These are phyloP conservation scores for Emergomyces orientalis DNA, from an alignment of 2,329 filamentous ascomycete species.

Conservation along the genomic window DNA sequence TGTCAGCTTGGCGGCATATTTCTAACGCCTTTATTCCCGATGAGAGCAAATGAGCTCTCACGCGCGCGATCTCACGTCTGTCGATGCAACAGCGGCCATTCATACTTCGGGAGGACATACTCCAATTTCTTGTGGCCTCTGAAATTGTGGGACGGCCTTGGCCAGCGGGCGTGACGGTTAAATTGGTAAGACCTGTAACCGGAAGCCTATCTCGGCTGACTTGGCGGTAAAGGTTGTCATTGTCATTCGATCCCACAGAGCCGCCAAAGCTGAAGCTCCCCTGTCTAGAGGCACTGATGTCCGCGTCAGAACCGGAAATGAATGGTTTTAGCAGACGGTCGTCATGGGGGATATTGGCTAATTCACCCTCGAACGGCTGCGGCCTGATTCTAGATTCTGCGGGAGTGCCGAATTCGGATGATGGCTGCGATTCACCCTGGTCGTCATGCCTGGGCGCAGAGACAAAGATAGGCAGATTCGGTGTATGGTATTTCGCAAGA, in stretches of 20 bases:
- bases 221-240: constrained; percentile 23
- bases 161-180: constrained; percentile 27
- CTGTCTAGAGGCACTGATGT: background rate
- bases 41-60: constrained; percentile 65
- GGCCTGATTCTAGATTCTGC: background rate
- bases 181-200: constrained; percentile 38
- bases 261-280: background rate
- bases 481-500: constrained; percentile 33
- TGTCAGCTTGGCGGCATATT: constrained; percentile 57
- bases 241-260: constrained; percentile 9
- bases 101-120: constrained; percentile 45
- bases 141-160: constrained; percentile 29
- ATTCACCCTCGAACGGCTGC: background rate
- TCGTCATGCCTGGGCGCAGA: constrained; percentile 38
- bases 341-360: background rate
- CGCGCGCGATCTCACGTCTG: constrained; percentile 68
- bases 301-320: background rate
- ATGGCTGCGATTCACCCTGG: background rate
- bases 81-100: constrained; percentile 39
- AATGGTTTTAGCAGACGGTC: background rate
- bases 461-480: constrained; percentile 44
- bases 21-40: constrained; percentile 86
- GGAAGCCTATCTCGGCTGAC: constrained; percentile 31
- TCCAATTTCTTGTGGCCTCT: constrained; percentile 46
- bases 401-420: constrained; percentile 13